Percentiles rank a stretch among this genome's conserved stretches.
phyloP scores from a whole-genome alignment of 345 rosid species.

The Lepidium sativum region DNA sequence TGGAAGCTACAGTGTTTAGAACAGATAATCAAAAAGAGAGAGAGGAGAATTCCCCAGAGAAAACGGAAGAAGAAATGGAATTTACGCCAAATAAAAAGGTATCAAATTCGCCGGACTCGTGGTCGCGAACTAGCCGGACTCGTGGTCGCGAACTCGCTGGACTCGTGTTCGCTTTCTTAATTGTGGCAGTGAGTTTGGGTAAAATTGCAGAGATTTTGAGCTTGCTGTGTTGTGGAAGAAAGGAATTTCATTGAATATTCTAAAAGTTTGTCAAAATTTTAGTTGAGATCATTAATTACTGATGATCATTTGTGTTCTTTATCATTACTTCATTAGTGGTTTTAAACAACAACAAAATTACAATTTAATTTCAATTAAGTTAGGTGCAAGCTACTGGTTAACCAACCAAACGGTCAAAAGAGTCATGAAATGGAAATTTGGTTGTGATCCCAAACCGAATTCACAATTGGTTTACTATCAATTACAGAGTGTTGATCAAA shows the following conservation, averaged over 20 bases:
- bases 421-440: no score
- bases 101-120: conserved; percentile 10
- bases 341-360: no score
- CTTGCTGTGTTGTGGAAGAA: not conserved
- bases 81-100: not conserved
- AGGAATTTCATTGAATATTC: not conserved
- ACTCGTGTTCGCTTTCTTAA: conserved; percentile 10
- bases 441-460: no score
- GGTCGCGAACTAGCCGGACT: conserved; percentile 1
- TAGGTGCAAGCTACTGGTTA: no score
- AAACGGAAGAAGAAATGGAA: conserved; percentile 12
- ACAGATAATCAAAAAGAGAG: not conserved
- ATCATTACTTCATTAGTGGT: no score
- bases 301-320: no score
- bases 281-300: not conserved
- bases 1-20: not conserved
- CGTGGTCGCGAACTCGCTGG: not conserved
- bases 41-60: not conserved
- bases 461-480: no score
- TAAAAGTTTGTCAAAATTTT: not conserved
- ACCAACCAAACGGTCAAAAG: no score
- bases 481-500: no score
- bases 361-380: no score
- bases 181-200: conserved; percentile 11
- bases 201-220: conserved; percentile 4